Percentiles rank a stretch among this genome's conserved stretches.
Conservation (phyloP, 1,139 yeast species). For the Blastobotrys indianensis region DNA sequence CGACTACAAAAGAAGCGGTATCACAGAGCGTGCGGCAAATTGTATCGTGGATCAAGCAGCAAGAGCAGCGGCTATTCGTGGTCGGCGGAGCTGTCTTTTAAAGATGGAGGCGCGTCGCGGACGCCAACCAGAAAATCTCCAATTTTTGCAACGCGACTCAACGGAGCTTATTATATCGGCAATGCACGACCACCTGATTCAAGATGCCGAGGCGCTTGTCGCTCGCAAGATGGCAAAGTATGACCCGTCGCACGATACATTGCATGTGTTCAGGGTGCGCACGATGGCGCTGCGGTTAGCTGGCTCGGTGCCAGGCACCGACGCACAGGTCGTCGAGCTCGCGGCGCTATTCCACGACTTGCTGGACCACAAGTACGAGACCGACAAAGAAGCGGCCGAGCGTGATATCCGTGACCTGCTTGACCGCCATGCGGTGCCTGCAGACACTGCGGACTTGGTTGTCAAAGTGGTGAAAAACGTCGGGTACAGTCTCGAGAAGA, state of each 20-base stretch:
- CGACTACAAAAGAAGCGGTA: constrained; percentile 41
- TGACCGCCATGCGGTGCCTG: constrained; percentile 18
- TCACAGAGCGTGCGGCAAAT: constrained; percentile 49
- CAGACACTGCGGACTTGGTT: constrained; percentile 20
- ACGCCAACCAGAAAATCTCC: no score
- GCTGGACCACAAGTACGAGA: constrained; percentile 34
- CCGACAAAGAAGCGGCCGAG: constrained; percentile 15
- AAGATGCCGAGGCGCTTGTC: constrained; percentile 19
- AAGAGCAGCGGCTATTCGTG: constrained; percentile 54
- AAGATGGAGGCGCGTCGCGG: neutral
- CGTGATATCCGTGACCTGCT: constrained; percentile 1
- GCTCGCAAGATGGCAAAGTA: constrained; percentile 25
- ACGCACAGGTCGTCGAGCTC: constrained; percentile 31
- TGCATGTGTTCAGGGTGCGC: constrained; percentile 32
- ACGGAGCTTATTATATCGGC: neutral
- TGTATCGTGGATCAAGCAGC: constrained; percentile 51
- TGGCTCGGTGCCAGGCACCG: constrained; percentile 17
- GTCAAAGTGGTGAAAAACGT: constrained; percentile 27
- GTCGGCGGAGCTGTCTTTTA: constrained; percentile 53
- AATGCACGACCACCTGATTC: neutral
- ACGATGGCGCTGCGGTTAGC: constrained; percentile 28
- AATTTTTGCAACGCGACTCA: neutral
- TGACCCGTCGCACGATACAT: constrained; percentile 33
- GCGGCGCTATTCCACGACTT: constrained; percentile 37
- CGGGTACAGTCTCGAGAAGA: constrained; percentile 31